Percentiles rank a stretch among this genome's conserved stretches.
Conservation (phyloP, 2,329 filamentous ascomycete species). For the Alternaria atra region DNA sequence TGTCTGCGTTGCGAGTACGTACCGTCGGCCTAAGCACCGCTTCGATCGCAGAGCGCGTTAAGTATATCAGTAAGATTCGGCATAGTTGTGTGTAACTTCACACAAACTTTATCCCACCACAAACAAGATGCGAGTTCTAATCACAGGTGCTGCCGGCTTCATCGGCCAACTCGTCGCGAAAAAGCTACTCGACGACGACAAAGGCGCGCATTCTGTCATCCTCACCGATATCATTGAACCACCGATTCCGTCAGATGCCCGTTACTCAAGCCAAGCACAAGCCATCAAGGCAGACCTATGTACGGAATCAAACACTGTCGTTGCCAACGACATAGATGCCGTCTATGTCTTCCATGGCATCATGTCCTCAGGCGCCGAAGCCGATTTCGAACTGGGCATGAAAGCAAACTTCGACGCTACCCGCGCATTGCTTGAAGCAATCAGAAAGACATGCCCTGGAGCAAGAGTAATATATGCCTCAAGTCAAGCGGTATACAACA, state of each 20-base stretch:
- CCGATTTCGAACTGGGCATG: conserved; percentile 65
- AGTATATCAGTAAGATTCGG: conserved; percentile 10
- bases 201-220: conserved; percentile 54
- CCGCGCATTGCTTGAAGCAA: conserved; percentile 59
- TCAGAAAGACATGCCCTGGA: conserved; percentile 60
- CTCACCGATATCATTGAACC: conserved; percentile 66
- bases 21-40: conserved; percentile 5
- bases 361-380: conserved; percentile 70
- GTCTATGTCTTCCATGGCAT: conserved; percentile 69
- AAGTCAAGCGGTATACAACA: conserved; percentile 69
- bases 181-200: conserved; percentile 60
- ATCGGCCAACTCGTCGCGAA: conserved; percentile 66
- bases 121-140: conserved; percentile 57
- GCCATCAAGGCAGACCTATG: conserved; percentile 62
- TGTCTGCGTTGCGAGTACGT: neutral
- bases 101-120: neutral
- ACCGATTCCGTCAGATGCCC: conserved; percentile 56
- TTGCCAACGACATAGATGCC: conserved; percentile 22
- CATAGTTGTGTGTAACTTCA: neutral
- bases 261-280: conserved; percentile 51
- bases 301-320: conserved; percentile 17
- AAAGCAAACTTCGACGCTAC: conserved; percentile 67
- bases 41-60: neutral
- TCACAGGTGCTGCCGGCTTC: conserved; percentile 69
- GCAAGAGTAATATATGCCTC: conserved; percentile 66